Evolutionary conservation across 805 yeast species (phyloP).

Genomic region (Wickerhamiella galacta): DNA sequence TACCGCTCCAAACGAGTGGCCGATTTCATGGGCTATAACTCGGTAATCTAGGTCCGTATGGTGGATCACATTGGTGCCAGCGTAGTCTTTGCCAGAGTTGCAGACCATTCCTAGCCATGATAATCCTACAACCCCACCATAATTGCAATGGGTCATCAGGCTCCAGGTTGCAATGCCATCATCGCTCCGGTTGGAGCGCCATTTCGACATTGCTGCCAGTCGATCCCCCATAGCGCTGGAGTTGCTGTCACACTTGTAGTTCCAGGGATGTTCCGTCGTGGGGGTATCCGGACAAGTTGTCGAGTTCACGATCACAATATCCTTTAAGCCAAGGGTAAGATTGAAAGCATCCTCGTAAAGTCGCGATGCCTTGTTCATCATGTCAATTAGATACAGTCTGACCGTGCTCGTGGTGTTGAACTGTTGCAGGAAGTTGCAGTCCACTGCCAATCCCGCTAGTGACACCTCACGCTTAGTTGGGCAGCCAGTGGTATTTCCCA

Average conservation of each 20-base stretch:
- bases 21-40: constrained; percentile 25
- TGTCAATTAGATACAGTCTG: constrained; percentile 18
- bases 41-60: constrained; percentile 21
- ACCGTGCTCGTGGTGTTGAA: constrained; percentile 17
- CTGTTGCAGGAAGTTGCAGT: constrained; percentile 20
- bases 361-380: constrained; percentile 22
- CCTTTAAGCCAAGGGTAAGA: constrained; percentile 21
- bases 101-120: constrained; percentile 25
- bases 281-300: constrained; percentile 15
- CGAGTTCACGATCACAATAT: constrained; percentile 15
- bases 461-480: constrained; percentile 20
- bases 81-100: constrained; percentile 11
- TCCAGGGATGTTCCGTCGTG: constrained; percentile 16
- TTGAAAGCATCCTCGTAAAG: constrained; percentile 23
- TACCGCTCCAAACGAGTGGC: constrained; percentile 27
- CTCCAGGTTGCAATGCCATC: constrained; percentile 25
- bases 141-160: constrained; percentile 20
- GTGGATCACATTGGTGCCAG: constrained; percentile 23
- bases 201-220: constrained; percentile 17
- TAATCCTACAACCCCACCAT: constrained; percentile 23
- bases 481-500: constrained; percentile 22
- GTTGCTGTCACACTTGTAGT: constrained; percentile 12
- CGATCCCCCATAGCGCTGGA: constrained; percentile 14
- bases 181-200: constrained; percentile 17
- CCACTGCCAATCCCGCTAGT: constrained; percentile 24